Base-by-base conservation (phyloP, 495 filamentous ascomycete genomes). In the Aspergillus bridgeri region DNA sequence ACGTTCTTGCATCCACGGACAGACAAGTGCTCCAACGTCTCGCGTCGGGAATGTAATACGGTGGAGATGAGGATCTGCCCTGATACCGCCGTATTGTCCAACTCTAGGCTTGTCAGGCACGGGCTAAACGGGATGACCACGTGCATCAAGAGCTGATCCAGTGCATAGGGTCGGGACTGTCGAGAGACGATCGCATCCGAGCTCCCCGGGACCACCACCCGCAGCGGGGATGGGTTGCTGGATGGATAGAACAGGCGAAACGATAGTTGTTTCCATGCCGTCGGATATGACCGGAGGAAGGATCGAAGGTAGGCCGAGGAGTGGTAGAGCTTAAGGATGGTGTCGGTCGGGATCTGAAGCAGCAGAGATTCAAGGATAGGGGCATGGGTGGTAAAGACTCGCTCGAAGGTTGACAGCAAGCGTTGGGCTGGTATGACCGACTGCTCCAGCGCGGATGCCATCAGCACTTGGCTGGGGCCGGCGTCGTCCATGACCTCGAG, bases 1-100 rank as follows among this genome's bases (percentile, higher is more conserved):
- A 86, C 83, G 68, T 86, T 83, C 66, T 86, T 85, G 76, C 83
- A 86, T 7, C 83, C 83, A 8, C 83, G 78, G 38, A 85, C 78
- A 5, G 83, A 86, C 19, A 86, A 72, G 59, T 86, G 83, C 61
- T 82, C 75, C 52, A 86, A 60, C 0, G 79, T 81, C 51, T 79
- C 75, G 24, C 76, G 71, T 29, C 80, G 75, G n/a, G 77, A 70
- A 49, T 79, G 72, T 48, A 85, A 65, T 22, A 86, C 79, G 3
- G 69, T 81, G 29, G 76, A 77, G 13, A 77, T 78, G 25, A 86
- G 72, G 38, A 79, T 79, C 56, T 79, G 75, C 3, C 83, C 83
- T 21, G 79, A 80, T 22, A 85, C 81, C 20, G 80, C 79, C n/a
- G 83, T 86, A 57, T 85, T 84, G 65, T 83, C 82, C 42, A 86